These are phyloP conservation scores for Candida pseudoviswanathii DNA, from an alignment of 1,139 yeast species.

Conservation along the genomic window DNA sequence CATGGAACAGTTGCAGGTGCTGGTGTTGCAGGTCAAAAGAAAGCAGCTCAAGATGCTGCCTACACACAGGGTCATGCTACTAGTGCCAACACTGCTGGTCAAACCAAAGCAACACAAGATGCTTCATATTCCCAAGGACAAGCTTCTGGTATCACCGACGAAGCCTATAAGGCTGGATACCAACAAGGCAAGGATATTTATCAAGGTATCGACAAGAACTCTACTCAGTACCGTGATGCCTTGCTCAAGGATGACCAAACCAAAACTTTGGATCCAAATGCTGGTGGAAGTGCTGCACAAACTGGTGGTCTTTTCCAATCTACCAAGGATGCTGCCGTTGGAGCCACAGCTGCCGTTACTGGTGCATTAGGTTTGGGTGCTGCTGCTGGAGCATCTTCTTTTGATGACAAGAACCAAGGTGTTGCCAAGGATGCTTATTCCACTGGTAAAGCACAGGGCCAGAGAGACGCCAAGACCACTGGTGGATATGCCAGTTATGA, in stretches of 20 bases:
- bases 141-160: conserved; percentile 7
- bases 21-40: neutral
- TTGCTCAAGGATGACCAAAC: neutral
- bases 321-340: conserved; percentile 15
- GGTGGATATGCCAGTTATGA: neutral
- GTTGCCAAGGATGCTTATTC: conserved; percentile 8
- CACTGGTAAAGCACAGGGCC: neutral
- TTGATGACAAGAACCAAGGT: conserved; percentile 11
- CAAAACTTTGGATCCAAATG: conserved; percentile 8
- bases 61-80: neutral
- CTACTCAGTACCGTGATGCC: conserved; percentile 4
- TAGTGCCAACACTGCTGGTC: neutral
- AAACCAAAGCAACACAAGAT: neutral
- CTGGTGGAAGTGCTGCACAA: conserved; percentile 8
- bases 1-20: neutral
- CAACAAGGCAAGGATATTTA: conserved; percentile 9
- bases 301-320: conserved; percentile 6
- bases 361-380: conserved; percentile 8
- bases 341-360: conserved; percentile 16
- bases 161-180: conserved; percentile 12
- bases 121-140: conserved; percentile 2
- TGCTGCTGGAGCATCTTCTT: conserved; percentile 13
- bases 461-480: neutral
- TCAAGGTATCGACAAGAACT: conserved; percentile 4
- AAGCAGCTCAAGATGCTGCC: neutral